phyloP scores from a whole-genome alignment of 2,329 filamentous ascomycete genomes.

The Aurifilum marmelostoma region DNA sequence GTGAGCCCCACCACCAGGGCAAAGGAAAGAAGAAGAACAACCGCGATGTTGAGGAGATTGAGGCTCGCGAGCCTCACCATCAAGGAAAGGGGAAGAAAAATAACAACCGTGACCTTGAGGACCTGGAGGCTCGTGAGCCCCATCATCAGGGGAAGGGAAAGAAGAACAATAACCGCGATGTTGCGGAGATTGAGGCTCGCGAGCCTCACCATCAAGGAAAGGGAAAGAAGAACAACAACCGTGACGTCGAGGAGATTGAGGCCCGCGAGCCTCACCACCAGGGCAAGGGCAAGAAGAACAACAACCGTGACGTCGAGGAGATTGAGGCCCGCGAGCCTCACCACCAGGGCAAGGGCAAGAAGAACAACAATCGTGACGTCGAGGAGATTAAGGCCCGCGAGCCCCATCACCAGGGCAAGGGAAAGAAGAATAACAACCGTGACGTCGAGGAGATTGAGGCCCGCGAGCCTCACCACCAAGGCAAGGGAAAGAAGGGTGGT shows the following conservation, averaged over 20 bases:
- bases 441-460: slow-evolving; percentile 23
- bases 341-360: slow-evolving; percentile 19
- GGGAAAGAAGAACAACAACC: slow-evolving; percentile 19
- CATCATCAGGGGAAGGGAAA: slow-evolving; percentile 10
- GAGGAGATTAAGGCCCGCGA: slow-evolving; percentile 14
- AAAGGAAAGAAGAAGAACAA: slow-evolving; percentile 29
- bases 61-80: slow-evolving; percentile 23
- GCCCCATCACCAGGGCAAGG: slow-evolving; percentile 31
- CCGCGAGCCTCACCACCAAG: slow-evolving; percentile 33
- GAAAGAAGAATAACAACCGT: background rate
- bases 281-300: slow-evolving; percentile 20
- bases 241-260: slow-evolving; percentile 25
- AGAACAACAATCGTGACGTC: slow-evolving; percentile 18
- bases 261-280: slow-evolving; percentile 12
- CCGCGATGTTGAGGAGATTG: slow-evolving; percentile 10
- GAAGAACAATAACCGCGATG: slow-evolving; percentile 2
- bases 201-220: slow-evolving; percentile 25
- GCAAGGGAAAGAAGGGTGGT: slow-evolving; percentile 18
- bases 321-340: slow-evolving; percentile 23
- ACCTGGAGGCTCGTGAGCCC: slow-evolving; percentile 8
- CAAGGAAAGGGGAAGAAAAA: slow-evolving; percentile 29
- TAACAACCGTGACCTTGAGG: slow-evolving; percentile 11
- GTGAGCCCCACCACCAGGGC: slow-evolving; percentile 31
- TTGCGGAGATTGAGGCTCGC: slow-evolving; percentile 16
- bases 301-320: slow-evolving; percentile 13